These are phyloP conservation scores for Auricularia auricula-judae DNA, from an alignment of 768 basidiomycete species.

Conservation along the genomic window DNA sequence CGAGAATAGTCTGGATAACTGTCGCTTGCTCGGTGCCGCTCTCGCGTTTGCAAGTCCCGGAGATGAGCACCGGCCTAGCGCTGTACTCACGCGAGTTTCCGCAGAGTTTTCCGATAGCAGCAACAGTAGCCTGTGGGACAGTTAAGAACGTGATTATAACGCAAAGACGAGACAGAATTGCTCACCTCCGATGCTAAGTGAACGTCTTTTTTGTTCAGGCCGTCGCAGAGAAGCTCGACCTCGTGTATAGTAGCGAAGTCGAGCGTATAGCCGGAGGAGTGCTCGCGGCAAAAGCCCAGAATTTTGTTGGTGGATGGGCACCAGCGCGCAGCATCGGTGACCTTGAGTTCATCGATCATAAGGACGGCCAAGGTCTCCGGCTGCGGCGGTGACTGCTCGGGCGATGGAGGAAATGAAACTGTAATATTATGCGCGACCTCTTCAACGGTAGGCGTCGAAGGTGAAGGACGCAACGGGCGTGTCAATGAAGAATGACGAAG, in stretches of 20 bases:
- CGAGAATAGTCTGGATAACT: conserved; percentile 11
- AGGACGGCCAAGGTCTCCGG: conserved; percentile 2
- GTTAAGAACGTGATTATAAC: too few relatives aligned
- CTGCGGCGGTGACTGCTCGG: neutral
- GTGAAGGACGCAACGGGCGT: neutral
- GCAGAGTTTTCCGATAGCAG: neutral
- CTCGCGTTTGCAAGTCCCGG: conserved; percentile 19
- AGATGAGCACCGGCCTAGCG: conserved; percentile 17
- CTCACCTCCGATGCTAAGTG: conserved; percentile 6
- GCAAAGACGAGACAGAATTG: too few relatives aligned
- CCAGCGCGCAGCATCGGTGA: conserved; percentile 12
- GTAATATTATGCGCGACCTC: neutral
- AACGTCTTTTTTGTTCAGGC: conserved; percentile 5
- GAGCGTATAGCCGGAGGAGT: conserved; percentile 6
- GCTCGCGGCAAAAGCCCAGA: conserved; percentile 16
- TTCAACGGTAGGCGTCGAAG: neutral
- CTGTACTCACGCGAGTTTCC: neutral
- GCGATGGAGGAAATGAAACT: neutral
- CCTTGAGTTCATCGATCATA: conserved; percentile 16
- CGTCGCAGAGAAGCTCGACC: neutral
- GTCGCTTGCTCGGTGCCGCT: conserved; percentile 10
- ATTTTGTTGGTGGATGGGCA: conserved; percentile 14
- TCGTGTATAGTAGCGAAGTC: conserved; percentile 11
- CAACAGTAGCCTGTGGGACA: too few relatives aligned
- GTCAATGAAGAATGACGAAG: neutral